Base-by-base conservation (phyloP, 2,329 filamentous ascomycete genomes). In the Fusarium palustre region DNA sequence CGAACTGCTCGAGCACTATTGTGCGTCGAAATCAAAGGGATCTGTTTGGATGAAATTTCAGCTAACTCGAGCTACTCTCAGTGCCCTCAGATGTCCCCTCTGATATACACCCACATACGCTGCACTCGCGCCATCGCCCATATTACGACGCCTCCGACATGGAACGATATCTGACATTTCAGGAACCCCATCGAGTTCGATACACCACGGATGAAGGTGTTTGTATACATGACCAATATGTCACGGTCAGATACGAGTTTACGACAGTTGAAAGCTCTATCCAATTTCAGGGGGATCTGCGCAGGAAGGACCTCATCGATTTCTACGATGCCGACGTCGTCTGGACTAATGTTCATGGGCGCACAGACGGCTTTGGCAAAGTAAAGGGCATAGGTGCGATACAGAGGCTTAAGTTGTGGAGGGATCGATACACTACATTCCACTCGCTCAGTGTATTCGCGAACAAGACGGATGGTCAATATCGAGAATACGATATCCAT, bases 311-410 rank as follows among this genome's bases (percentile, higher is more conserved):
- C 43, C 72, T 86, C 24, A 71, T 86, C 33, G 84, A 82, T 68
- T 86, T 84, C 73, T 86, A 82, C 58, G 84, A 86, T 60, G 79
- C 85, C 33, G 84, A 86, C 64, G 84, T 86, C 12, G 78, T 84
- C 36, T 86, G 84, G 84, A 84, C 83, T 24, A 84, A 86, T 64
- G 74, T 79, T 6, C 82, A 86, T 63, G 78, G 81, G 47, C 80
- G 84, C 39, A 85, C 82, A 5, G 84, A 86, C 73, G 75, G 79
- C 18, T 85, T 85, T 63, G 84, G 84, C 46, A 85, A 81, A 33
- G 80, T 86, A 15, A 81, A 81, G 58, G 84, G 84, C 22, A 79
- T 86, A 55, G 84, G 83, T 2, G 82, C 84, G 3, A 84, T 86
- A 42, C 84, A 86, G 74, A 77, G 84, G 53, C 79, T 86, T 65